Base-by-base conservation (phyloP, 306 rosid genomes). In the Fragaria iinumae region DNA sequence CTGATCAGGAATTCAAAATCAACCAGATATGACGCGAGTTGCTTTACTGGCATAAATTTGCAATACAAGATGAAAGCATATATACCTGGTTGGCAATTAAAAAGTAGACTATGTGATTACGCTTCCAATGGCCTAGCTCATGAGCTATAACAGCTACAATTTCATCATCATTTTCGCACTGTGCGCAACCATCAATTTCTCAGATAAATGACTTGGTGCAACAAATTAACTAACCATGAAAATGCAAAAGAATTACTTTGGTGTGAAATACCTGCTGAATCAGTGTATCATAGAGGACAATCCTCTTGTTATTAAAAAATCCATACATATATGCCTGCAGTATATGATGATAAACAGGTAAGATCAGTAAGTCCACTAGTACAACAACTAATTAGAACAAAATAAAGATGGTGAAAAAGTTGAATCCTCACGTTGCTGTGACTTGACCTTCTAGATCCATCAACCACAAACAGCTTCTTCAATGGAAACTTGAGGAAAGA, bases 121-220 rank as follows among this genome's bases (percentile, higher is more conserved):
- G 95, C 80, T 95, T 90, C 98, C 98, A 92, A 80, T 95, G 98
- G 83, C 98, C 97, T 77, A 95, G 85, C 84, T 95, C 97, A 66
- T 95, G 98, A 75, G 96, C 98, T 84, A 92, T 90, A 75, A 95
- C 98, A 67, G 98, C 97, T 64, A 92, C 96, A 77, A 95, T 88
- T 84, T 95, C 98, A 69, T 95, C 96, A 48, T 92, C 93, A 41
- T 89, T 59, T 90, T 92, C 89, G 87, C 96, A 92, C 97, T 95
- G 83, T 4, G 34, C 34, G 4, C 77, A 81, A 74, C 65, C 72
- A 69, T 49, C 41, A 60, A 25, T 16, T 13, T 29, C 21, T 29
- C 68, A 63, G 5, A 63, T 29, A 63, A 14, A 14, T 63, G 34
- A 63, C n/a, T 32, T 69, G 57, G 17, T 5, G 65, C 59, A 17